Base-by-base conservation (phyloP, 768 basidiomycete genomes). In the Tulasnella sp. region DNA sequence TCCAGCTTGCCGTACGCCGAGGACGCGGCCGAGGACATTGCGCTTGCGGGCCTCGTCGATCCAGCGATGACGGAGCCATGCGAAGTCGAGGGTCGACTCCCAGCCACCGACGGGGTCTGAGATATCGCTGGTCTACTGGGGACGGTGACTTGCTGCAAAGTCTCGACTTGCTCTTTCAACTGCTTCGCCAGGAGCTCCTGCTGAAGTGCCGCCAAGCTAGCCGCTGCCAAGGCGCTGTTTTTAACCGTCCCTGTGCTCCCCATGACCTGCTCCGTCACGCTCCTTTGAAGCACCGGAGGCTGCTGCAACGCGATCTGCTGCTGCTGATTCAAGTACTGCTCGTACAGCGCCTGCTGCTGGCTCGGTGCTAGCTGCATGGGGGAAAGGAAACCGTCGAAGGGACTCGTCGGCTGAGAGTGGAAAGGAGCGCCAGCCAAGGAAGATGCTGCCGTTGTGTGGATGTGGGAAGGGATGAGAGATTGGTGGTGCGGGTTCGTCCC, bases 381-480 rank as follows among this genome's bases (percentile, higher is more conserved):
- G 5, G 73, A 52, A 19, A 59, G 73, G 47, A 42, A 73, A 22
- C 35, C 62, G 39, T 73, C 69, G 47, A 36, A 73, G 1, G 73
- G 73, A 37, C 41, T 37, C 17, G 68, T 41, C 16, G 73, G 73
- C 36, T 73, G 73, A 9, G 73, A 73, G 11, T 63, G 62, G 34
- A 64, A 72, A 26, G 39, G 71, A 1, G 41, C 35, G 1, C 34
- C 44, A 5, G 36, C 67, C 7, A 37, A 32, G 5, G 19, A 37
- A 22, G 36, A 19, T 42, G 42, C 42, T 29, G 34, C 32, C 32
- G 29, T 3, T 47, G 29, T 69, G 44, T 35, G 39, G 44, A 44
- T 32, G 36, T 34, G 68, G 5, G 68, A 34, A 5, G 42, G 68
- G 26, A 42, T 59, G 4, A 35, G 39, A 40, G 26, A 7, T 2